Evolutionary conservation across 805 yeast species (phyloP).

Genomic region (Lipomyces yamadae): DNA sequence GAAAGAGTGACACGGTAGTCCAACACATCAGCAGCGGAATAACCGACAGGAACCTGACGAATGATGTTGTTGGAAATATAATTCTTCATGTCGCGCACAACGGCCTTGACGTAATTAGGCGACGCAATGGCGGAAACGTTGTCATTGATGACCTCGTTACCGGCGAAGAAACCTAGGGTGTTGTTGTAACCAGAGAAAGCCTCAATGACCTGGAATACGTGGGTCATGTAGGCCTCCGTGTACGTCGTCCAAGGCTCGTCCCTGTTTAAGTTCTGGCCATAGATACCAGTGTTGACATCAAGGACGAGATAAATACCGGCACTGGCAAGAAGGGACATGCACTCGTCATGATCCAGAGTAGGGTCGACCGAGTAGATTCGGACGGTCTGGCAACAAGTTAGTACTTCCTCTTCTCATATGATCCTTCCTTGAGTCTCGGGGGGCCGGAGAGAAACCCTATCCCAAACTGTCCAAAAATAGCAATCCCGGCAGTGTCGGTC

Average conservation of each 20-base stretch:
- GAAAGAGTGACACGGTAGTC: conserved; percentile 76
- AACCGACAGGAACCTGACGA: conserved; percentile 84
- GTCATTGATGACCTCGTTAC: conserved; percentile 89
- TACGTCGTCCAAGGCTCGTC: conserved; percentile 95
- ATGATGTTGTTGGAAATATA: conserved; percentile 58
- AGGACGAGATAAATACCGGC: conserved; percentile 91
- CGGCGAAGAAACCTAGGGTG: conserved; percentile 89
- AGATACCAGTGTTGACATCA: conserved; percentile 88
- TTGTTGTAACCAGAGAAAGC: conserved; percentile 85
- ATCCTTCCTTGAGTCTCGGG: not conserved
- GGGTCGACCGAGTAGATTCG: conserved; percentile 89
- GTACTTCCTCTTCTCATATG: not conserved
- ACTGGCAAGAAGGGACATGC: conserved; percentile 88
- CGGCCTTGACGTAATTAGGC: conserved; percentile 76
- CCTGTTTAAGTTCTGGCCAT: conserved; percentile 78
- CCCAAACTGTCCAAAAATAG: too few species aligned
- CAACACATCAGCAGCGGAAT: conserved; percentile 95
- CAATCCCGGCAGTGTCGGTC: too few species aligned
- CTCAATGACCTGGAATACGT: conserved; percentile 76
- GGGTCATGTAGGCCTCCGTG: conserved; percentile 68
- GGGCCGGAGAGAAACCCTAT: too few species aligned
- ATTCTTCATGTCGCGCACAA: conserved; percentile 78
- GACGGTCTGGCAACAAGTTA: conserved; percentile 54
- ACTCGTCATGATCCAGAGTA: conserved; percentile 76
- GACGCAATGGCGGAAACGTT: conserved; percentile 62